Evolutionary conservation across 2,329 filamentous ascomycete species (phyloP).

Genomic region (Volutella citrinella): DNA sequence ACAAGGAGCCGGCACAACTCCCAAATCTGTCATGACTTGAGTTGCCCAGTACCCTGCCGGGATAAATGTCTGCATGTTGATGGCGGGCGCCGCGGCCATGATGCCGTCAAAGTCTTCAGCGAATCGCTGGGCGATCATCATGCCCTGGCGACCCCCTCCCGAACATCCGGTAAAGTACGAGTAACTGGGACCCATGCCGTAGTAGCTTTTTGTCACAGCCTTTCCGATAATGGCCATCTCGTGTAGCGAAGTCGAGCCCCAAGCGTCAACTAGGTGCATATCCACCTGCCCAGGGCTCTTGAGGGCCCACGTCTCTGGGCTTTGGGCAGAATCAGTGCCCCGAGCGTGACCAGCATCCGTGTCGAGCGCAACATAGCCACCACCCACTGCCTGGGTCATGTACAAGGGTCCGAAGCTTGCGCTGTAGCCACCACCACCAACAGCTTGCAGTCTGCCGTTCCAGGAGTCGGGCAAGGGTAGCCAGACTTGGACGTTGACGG

Average conservation of each 20-base stretch:
- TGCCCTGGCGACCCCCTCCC: constrained; percentile 51
- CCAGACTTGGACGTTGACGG: constrained; percentile 14
- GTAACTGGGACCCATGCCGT: constrained; percentile 39
- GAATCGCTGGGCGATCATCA: constrained; percentile 47
- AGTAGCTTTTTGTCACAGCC: constrained; percentile 44
- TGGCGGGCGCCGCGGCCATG: constrained; percentile 38
- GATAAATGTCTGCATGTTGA: constrained; percentile 29
- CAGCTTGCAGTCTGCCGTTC: constrained; percentile 12
- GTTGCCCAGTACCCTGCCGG: no score
- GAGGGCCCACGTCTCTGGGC: constrained; percentile 9
- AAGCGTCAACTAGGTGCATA: constrained; percentile 28
- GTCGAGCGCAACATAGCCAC: constrained; percentile 13
- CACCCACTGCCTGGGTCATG: background rate
- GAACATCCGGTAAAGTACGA: constrained; percentile 52
- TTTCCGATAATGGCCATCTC: constrained; percentile 49
- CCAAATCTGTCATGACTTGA: no score
- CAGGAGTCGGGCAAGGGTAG: constrained; percentile 12
- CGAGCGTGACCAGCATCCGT: constrained; percentile 20
- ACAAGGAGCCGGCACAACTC: no score
- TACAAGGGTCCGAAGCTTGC: constrained; percentile 1
- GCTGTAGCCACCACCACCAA: constrained; percentile 15
- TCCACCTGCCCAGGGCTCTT: constrained; percentile 8
- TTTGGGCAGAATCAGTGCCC: background rate
- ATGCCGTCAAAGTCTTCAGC: constrained; percentile 53
- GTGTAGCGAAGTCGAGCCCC: constrained; percentile 35